Evolutionary conservation across 2,329 filamentous ascomycete species (phyloP), one percentile per base, ranked within the genome.

Genomic region (Fusarium sp.): DNA sequence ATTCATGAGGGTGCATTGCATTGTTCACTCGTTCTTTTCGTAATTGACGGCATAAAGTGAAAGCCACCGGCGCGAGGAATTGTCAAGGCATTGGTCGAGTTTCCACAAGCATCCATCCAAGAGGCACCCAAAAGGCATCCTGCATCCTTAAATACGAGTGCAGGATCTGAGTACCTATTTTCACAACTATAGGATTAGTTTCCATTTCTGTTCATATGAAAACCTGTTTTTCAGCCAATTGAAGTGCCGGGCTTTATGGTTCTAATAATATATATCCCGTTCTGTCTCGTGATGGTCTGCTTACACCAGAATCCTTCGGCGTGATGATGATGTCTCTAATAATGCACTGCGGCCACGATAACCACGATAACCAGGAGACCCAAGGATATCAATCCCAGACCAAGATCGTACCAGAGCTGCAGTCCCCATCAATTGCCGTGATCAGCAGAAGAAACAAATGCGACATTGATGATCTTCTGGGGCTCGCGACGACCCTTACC

Each of bases 371-470:
- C 63, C 55, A 44, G 20, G 27, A 31, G 50, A 31, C 29, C 36
- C 44, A 50, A 51, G 44, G 40, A 46, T 46, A 46, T 57, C 58
- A 42, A 64, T 68, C 42, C 46, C 57, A 49, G 67, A 25, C 54
- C 44, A 67, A 44, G 29, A 58, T 61, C 23, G 29, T 44, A 51
- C 31, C n/a, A 58, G 31, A 38, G 13, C 54, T 33, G 61, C 20
- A 38, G 31, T 25, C 53, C 50, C 57, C 57, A 51, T 51, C 29
- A 25, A 27, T 14, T 49, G 23, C 61, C 49, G 55, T 33, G 61
- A 68, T 68, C 61, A 65, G 49, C 54, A 60, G 34, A 38, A 56
- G 46, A 64, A 68, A 49, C 64, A 60, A 65, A 62, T 68, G 25
- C 33, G 51, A 55, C 54, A 38, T 27, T 62, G 67, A 62, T 64